Conservation (phyloP, 83 land plant genomes). For the Picea abies region DNA sequence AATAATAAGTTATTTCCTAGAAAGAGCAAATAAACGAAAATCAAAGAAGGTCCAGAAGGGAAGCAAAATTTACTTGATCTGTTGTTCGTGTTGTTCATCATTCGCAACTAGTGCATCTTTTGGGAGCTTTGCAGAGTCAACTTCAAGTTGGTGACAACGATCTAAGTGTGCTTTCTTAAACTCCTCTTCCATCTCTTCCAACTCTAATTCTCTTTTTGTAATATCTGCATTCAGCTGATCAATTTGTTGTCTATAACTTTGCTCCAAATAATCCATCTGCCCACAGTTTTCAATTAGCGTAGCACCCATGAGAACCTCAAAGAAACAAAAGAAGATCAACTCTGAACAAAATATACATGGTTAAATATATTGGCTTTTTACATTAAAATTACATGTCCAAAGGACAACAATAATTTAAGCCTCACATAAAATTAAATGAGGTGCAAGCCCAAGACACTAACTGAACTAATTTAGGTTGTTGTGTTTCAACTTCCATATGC, state of each 20-base stretch:
- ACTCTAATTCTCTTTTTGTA: constrained; percentile 45
- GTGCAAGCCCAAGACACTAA: too few relatives aligned
- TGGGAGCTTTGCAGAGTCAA: constrained; percentile 34
- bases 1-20: too few relatives aligned
- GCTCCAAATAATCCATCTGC: constrained; percentile 70
- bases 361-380: too few relatives aligned
- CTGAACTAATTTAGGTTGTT: too few relatives aligned
- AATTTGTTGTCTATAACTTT: constrained; percentile 53
- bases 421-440: too few relatives aligned
- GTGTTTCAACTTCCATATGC: too few relatives aligned
- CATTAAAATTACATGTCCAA: too few relatives aligned
- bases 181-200: constrained; percentile 50
- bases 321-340: too few relatives aligned
- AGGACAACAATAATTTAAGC: too few relatives aligned
- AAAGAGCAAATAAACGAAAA: not conserved
- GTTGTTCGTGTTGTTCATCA: constrained; percentile 34
- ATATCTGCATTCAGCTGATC: constrained; percentile 32
- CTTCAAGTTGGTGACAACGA: constrained; percentile 41
- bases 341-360: too few relatives aligned
- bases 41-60: not conserved
- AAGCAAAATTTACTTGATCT: constrained; percentile 8
- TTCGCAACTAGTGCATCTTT: constrained; percentile 19
- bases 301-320: not conserved
- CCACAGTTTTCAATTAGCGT: not conserved
- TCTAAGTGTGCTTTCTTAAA: constrained; percentile 14